Conservation (phyloP, 2,329 filamentous ascomycete species). For the Phaeoacremonium minimum region DNA sequence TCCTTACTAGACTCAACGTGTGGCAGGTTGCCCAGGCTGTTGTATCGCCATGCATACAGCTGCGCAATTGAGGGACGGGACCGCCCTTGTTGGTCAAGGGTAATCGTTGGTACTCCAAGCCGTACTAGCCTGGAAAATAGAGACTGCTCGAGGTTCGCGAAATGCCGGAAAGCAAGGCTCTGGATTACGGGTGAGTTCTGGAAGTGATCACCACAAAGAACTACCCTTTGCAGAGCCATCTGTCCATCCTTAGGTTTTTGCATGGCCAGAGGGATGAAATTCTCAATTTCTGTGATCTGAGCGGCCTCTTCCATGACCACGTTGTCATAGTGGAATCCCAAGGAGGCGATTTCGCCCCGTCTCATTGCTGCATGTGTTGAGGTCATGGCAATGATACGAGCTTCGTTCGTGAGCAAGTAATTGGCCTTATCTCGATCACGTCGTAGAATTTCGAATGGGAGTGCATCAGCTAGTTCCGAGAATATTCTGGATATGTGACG, state of each 20-base stretch:
- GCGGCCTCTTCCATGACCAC: constrained; percentile 98
- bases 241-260: constrained; percentile 74
- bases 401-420: constrained; percentile 91
- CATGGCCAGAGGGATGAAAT: constrained; percentile 90
- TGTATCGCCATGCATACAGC: constrained; percentile 92
- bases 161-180: constrained; percentile 88
- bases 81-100: constrained; percentile 89
- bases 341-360: constrained; percentile 78
- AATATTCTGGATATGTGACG: constrained; percentile 88
- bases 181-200: constrained; percentile 97
- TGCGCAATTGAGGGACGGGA: constrained; percentile 81
- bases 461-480: constrained; percentile 83
- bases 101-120: constrained; percentile 85
- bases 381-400: constrained; percentile 98
- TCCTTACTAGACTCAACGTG: constrained; percentile 64
- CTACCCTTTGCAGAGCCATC: constrained; percentile 76
- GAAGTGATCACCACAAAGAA: constrained; percentile 91
- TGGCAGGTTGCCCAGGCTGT: constrained; percentile 73
- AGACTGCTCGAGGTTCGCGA: constrained; percentile 93
- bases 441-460: constrained; percentile 90
- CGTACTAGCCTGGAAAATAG: constrained; percentile 89
- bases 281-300: constrained; percentile 96
- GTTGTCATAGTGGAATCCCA: constrained; percentile 98
- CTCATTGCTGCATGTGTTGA: constrained; percentile 96
- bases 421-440: constrained; percentile 90